These are phyloP conservation scores for Haemoproteus tartakovskyi DNA, from an alignment of 169 alveolate species.

Conservation along the genomic window DNA sequence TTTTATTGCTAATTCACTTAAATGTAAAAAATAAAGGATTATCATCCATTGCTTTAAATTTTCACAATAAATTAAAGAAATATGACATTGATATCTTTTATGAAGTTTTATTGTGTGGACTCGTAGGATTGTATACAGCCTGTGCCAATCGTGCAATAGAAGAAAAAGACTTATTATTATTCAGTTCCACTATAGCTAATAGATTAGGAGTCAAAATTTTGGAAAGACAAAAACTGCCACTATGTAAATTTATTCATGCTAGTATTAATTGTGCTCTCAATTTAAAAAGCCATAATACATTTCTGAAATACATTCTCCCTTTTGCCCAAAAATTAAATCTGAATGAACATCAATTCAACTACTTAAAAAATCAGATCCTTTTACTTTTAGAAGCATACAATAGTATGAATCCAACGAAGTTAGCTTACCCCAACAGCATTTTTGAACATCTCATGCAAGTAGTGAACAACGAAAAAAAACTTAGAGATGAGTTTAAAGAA, in stretches of 20 bases:
- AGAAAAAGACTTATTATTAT: conserved; percentile 54
- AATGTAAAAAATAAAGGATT: conserved; percentile 61
- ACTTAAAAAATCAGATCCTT: conserved; percentile 42
- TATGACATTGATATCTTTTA: conserved; percentile 45
- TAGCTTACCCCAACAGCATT: conserved; percentile 40
- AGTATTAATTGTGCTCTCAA: conserved; percentile 64
- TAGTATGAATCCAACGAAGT: conserved; percentile 8
- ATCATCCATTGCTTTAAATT: conserved; percentile 51
- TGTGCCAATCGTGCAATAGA: conserved; percentile 49
- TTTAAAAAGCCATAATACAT: conserved; percentile 47
- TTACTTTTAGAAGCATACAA: conserved; percentile 27
- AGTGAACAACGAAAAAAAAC: conserved; percentile 32
- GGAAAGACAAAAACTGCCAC: conserved; percentile 56
- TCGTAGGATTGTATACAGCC: conserved; percentile 62
- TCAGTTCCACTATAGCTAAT: conserved; percentile 58
- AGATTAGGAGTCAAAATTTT: conserved; percentile 62
- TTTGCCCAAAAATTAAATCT: conserved; percentile 62
- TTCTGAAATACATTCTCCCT: conserved; percentile 58
- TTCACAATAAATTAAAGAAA: conserved; percentile 58
- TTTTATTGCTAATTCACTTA: conserved; percentile 47
- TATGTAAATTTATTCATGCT: conserved; percentile 62
- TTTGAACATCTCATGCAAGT: conserved; percentile 55
- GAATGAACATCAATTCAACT: conserved; percentile 37
- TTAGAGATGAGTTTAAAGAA: conserved; percentile 54
- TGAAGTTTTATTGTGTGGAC: conserved; percentile 55